Percentiles rank a stretch among this genome's conserved stretches.
These are phyloP conservation scores for Zygotorulaspora chibaensis DNA, from an alignment of 805 yeast species.

Conservation along the genomic window DNA sequence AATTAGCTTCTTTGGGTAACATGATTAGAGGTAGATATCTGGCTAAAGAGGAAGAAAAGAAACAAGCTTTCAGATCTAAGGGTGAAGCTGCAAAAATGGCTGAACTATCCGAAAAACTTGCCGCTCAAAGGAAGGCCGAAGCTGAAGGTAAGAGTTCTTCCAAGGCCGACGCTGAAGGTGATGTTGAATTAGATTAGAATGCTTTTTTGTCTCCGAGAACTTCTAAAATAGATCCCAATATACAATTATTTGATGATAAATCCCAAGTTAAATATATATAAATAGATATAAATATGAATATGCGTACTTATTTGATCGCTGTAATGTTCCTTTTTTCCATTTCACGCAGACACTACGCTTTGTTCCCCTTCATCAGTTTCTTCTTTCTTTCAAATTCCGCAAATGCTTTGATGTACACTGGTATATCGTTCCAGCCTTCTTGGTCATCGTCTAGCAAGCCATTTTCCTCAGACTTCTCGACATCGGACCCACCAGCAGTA, in stretches of 20 bases:
- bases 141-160: conserved; percentile 32
- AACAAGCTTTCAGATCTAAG: conserved; percentile 80
- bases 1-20: conserved; percentile 91
- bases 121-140: conserved; percentile 67
- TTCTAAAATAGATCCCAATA: conserved; percentile 11
- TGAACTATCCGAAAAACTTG: conserved; percentile 77
- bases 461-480: conserved; percentile 14
- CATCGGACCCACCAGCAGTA: conserved; percentile 1
- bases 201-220: neutral
- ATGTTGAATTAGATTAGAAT: conserved; percentile 36
- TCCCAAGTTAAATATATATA: conserved; percentile 3
- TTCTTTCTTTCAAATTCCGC: conserved; percentile 74
- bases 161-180: conserved; percentile 39
- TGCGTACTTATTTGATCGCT: neutral
- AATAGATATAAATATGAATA: neutral
- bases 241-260: conserved; percentile 12
- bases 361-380: conserved; percentile 35
- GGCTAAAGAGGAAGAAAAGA: conserved; percentile 92
- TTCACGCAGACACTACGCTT: neutral
- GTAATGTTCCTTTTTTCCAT: neutral
- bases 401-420: conserved; percentile 73
- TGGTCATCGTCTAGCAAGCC: conserved; percentile 32
- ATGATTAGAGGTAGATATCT: conserved; percentile 91
- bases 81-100: conserved; percentile 83
- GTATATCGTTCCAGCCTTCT: conserved; percentile 57